These are phyloP conservation scores for Saturnispora sekii DNA, from an alignment of 805 yeast genomes.

Conservation along the genomic window DNA sequence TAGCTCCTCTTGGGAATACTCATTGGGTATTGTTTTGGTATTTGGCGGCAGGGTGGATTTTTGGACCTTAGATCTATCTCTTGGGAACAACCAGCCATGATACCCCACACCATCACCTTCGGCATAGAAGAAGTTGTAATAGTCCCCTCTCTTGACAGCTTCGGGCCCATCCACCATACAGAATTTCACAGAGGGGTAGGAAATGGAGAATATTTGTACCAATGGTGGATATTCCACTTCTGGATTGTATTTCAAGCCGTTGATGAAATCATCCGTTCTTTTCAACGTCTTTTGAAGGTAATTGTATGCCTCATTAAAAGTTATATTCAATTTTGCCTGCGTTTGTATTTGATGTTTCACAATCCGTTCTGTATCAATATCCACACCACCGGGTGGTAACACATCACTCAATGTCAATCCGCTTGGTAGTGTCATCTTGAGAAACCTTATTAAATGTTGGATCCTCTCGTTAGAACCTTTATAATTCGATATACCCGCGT, in stretches of 20 bases:
- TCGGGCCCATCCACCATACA: constrained; percentile 52
- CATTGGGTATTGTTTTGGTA: background rate
- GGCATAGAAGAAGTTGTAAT: constrained; percentile 70
- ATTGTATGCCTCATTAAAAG: constrained; percentile 50
- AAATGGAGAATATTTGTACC: constrained; percentile 71
- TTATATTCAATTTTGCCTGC: constrained; percentile 20
- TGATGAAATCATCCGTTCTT: constrained; percentile 47
- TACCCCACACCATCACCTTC: constrained; percentile 93
- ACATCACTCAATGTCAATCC: constrained; percentile 1
- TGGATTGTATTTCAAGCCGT: constrained; percentile 45
- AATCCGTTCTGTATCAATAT: constrained; percentile 6
- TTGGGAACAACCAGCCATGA: constrained; percentile 76
- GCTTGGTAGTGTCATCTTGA: background rate
- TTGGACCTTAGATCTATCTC: constrained; percentile 17
- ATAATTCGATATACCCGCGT: constrained; percentile 2
- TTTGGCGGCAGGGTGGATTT: background rate
- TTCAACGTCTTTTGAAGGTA: constrained; percentile 56
- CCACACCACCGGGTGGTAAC: constrained; percentile 3
- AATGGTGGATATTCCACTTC: constrained; percentile 63
- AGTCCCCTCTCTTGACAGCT: constrained; percentile 62
- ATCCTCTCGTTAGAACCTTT: constrained; percentile 1
- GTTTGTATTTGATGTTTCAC: constrained; percentile 8
- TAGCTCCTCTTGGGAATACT: constrained; percentile 6
- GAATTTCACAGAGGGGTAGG: constrained; percentile 79
- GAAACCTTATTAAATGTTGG: constrained; percentile 1